A percentile compares a stretch with the other conserved stretches of the same genome.
phyloP scores from a whole-genome alignment of 2,329 filamentous ascomycete genomes.

The Apiospora phragmitis region DNA sequence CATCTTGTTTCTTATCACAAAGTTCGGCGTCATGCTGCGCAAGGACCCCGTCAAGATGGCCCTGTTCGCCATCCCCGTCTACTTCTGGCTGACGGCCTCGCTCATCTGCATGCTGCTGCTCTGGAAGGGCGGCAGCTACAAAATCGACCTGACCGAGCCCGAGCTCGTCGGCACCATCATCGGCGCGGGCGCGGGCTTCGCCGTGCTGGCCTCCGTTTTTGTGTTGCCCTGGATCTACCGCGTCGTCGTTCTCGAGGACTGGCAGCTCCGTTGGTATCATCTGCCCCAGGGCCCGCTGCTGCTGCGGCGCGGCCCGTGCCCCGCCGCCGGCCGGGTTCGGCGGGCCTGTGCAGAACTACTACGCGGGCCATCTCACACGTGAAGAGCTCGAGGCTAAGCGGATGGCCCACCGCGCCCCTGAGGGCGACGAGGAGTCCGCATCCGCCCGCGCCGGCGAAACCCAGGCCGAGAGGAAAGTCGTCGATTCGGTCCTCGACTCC shows the following conservation, averaged over 20 bases:
- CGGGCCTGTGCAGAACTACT: slow-evolving; percentile 52
- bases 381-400: slow-evolving; percentile 50
- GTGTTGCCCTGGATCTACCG: slow-evolving; percentile 61
- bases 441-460: slow-evolving; percentile 15
- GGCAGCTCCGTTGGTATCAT: slow-evolving; percentile 57
- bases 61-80: slow-evolving; percentile 54
- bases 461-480: slow-evolving; percentile 18
- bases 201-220: slow-evolving; percentile 50
- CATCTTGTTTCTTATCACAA: slow-evolving; percentile 56
- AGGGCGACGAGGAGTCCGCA: slow-evolving; percentile 24
- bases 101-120: slow-evolving; percentile 63
- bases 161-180: slow-evolving; percentile 56
- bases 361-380: slow-evolving; percentile 54
- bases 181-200: slow-evolving; percentile 50
- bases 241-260: slow-evolving; percentile 60
- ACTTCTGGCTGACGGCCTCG: slow-evolving; percentile 55
- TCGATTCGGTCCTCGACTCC: slow-evolving; percentile 13
- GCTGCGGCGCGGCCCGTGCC: slow-evolving; percentile 43
- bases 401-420: slow-evolving; percentile 24
- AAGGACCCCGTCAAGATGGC: slow-evolving; percentile 54
- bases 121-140: slow-evolving; percentile 49
- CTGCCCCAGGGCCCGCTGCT: slow-evolving; percentile 55
- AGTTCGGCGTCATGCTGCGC: slow-evolving; percentile 56
- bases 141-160: slow-evolving; percentile 47
- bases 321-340: slow-evolving; percentile 43